phyloP scores from a whole-genome alignment of 2,329 filamentous ascomycete species.

The Mycosphaerelloides madeirae region DNA sequence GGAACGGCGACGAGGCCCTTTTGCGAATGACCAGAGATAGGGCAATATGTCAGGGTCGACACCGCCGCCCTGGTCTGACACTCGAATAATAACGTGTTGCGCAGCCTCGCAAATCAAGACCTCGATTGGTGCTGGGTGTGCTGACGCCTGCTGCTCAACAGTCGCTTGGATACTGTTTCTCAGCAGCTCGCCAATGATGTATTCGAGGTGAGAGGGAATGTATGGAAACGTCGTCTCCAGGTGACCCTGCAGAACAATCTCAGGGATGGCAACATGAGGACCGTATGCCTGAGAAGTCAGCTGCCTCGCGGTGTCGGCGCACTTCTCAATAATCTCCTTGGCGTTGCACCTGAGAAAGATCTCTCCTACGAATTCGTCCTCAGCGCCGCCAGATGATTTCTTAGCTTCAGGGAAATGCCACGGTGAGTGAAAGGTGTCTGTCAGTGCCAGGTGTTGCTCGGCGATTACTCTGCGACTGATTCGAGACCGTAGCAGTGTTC shows the following conservation, averaged over 20 bases:
- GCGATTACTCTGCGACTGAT: conserved; percentile 96
- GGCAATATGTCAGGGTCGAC: conserved; percentile 80
- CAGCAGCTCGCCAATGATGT: conserved; percentile 91
- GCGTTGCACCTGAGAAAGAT: conserved; percentile 92
- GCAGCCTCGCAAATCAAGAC: conserved; percentile 90
- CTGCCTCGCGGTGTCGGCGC: conserved; percentile 68
- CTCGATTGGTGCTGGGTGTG: conserved; percentile 72
- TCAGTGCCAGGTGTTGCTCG: conserved; percentile 91
- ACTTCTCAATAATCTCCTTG: conserved; percentile 79
- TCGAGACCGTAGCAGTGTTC: conserved; percentile 80
- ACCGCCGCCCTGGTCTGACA: conserved; percentile 92
- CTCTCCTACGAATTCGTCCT: conserved; percentile 85
- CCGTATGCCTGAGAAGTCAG: conserved; percentile 74
- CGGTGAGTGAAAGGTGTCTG: conserved; percentile 85
- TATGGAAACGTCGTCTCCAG: conserved; percentile 90
- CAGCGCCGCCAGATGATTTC: conserved; percentile 53
- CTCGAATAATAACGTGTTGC: conserved; percentile 92
- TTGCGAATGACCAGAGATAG: conserved; percentile 94
- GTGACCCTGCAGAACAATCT: conserved; percentile 79
- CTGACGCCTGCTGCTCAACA: conserved; percentile 60
- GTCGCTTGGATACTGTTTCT: conserved; percentile 93
- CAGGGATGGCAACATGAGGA: conserved; percentile 64
- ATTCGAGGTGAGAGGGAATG: conserved; percentile 92
- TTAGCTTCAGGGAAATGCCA: conserved; percentile 83
- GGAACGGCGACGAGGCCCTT: conserved; percentile 73